Conservation (phyloP, 169 alveolate genomes). For the Cytauxzoon felis region DNA sequence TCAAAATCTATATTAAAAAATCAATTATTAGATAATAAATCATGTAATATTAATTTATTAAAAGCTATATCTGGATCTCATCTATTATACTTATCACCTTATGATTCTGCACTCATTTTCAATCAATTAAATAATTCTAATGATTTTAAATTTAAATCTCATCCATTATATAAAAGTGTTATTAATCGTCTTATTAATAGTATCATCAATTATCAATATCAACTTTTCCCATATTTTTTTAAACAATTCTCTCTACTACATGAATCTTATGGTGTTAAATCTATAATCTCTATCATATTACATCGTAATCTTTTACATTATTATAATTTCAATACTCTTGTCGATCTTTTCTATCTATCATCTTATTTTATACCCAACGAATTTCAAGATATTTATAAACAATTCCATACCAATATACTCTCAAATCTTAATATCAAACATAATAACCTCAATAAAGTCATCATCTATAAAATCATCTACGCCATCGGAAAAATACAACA, state of each 20-base stretch:
- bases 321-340: conserved; percentile 18
- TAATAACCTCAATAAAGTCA: too few relatives aligned
- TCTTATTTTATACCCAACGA: conserved; percentile 56
- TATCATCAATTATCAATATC: conserved; percentile 17
- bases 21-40: conserved; percentile 1
- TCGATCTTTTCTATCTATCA: conserved; percentile 40
- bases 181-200: conserved; percentile 13
- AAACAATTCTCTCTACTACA: conserved; percentile 43
- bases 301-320: conserved; percentile 5
- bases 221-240: conserved; percentile 40
- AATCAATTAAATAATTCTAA: neutral
- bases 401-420: too few relatives aligned
- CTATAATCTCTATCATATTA: conserved; percentile 11
- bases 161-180: conserved; percentile 36
- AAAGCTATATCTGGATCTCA: conserved; percentile 41
- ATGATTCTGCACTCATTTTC: conserved; percentile 47
- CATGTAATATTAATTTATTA: conserved; percentile 8
- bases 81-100: conserved; percentile 39
- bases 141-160: conserved; percentile 4
- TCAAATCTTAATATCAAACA: too few relatives aligned
- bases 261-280: conserved; percentile 30
- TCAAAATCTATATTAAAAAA: conserved; percentile 27
- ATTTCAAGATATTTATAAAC: too few relatives aligned
- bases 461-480: too few relatives aligned
- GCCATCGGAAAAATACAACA: too few relatives aligned